Evolutionary conservation across 2,329 filamentous ascomycete species (phyloP), one percentile per base, ranked within the genome.

Genomic region (Aplosporella prunicola): DNA sequence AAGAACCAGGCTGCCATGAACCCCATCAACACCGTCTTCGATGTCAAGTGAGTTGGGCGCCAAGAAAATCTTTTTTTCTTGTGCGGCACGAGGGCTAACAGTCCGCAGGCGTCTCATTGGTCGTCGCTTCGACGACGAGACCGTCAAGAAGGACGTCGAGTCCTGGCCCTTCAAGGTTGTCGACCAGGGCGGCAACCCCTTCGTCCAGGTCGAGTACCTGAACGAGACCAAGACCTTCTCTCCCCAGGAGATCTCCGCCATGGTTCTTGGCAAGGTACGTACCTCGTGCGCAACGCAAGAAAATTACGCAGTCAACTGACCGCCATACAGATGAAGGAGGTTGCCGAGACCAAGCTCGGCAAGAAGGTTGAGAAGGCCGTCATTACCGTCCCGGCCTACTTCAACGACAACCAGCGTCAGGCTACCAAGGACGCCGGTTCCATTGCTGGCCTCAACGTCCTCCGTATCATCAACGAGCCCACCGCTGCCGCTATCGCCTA

Each of bases 1-100:
- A 98, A 96, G 84, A 98, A 98, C 77, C 88, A 95, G 80, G 91
- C 89, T 62, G 89, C 91, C 60, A 94, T 96, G 86, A 98, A 98
- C 84, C 91, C 91, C 47, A 68, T 69, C 63, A 96, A 96, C 76
- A 98, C 91, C 56, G 77, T 98, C 70, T 98, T 96, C 72, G 91
- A 98, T 71, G 84, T 94, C 78, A 98, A 96, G 87, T 91, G 68
- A 71, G 82, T 70, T 29, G 22, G 32, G 26, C 37, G 20, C 20
- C 13, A 14, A 5, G 9, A 20, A 24, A 26, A 22, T 16, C 14
- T 18, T 5, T 40, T 15, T 34, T 20, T 4, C 11, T 8, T n/a
- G 14, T 14, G n/a, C 11, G 5, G 7, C 27, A 8, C 17, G 16
- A 16, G 13, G 3, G 17, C 60, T 65, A 51, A 65, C 52, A 28